Base-by-base conservation (phyloP, 352 stramenopile species). In the Halophytophthora polymorphica region DNA sequence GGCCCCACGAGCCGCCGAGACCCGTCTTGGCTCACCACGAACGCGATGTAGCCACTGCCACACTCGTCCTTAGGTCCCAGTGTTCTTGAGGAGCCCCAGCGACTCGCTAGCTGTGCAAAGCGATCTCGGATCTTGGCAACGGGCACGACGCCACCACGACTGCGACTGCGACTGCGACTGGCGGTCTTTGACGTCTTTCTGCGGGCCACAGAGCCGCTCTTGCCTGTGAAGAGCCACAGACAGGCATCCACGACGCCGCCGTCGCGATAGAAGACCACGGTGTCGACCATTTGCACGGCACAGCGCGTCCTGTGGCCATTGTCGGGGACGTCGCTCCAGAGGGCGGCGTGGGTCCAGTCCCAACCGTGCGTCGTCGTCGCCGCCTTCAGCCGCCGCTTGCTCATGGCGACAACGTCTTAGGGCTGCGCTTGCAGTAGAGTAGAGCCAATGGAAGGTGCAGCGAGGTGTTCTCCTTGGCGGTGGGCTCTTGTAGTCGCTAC, bases 201-300 rank as follows among this genome's bases (percentile, higher is more conserved):
- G 29, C 70, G 64, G 23, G 61, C 51, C 37, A 83, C 53, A 7
- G 58, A 33, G 6, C 71, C 71, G 29, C 66, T 79, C 59, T 79
- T 86, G 1, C 69, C 56, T 8, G 69, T 81, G 49, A 79, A 77
- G 11, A 85, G n/a, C 73, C 73, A 85, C 23, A 62, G 46, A 22
- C 47, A 66, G 18, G 55, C 53, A n/a, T 45, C 22, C 2, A 57
- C 45, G 39, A 35, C 29, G 3, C 39, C 48, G 1, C 17, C 56
- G 18, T 60, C 56, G 21, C 42, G 50, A 22, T 54, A 51, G 25
- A 50, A 72, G 0, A 81, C 50, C 18, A 86, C 49, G 11, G 69
- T 77, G 45, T 86, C 74, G 10, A 53, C 33, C 51, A 79, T 69
- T 28, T 45, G 62, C 13, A 82, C 55, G n/a, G 23, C 11, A 21